Percentiles rank a stretch among this genome's conserved stretches.
phyloP scores from a whole-genome alignment of 805 yeast species.

The Metschnikowia gruessii region DNA sequence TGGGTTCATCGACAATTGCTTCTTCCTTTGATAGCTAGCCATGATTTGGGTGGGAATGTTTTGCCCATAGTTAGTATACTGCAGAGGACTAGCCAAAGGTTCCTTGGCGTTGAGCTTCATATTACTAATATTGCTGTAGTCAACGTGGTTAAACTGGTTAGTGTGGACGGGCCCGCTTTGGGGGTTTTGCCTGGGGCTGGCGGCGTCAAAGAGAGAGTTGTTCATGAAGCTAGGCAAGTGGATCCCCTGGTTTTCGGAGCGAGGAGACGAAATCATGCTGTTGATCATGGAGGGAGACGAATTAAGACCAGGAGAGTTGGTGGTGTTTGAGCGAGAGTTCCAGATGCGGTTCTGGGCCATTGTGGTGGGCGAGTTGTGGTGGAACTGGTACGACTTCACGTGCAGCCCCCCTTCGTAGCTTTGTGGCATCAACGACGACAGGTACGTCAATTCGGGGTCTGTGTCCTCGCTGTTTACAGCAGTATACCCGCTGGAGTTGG shows the following conservation, averaged over 20 bases:
- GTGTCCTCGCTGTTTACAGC: slow-evolving; percentile 16
- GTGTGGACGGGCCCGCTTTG: background rate
- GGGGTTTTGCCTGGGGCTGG: slow-evolving; percentile 5
- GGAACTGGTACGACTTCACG: slow-evolving; percentile 10
- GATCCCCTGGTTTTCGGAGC: slow-evolving; percentile 14
- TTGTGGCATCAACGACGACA: slow-evolving; percentile 7
- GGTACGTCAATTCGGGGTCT: slow-evolving; percentile 15
- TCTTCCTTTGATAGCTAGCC: slow-evolving; percentile 10
- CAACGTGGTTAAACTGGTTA: slow-evolving; percentile 9
- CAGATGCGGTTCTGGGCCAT: slow-evolving; percentile 8
- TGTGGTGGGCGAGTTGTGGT: slow-evolving; percentile 7
- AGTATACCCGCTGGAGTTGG: slow-evolving; percentile 17
- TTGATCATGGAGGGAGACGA: slow-evolving; percentile 8
- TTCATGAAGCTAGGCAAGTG: slow-evolving; percentile 21
- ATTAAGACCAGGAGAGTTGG: slow-evolving; percentile 6
- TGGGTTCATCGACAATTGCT: slow-evolving; percentile 23
- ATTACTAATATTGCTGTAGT: slow-evolving; percentile 10
- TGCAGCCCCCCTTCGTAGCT: slow-evolving; percentile 9
- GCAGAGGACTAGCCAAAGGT: slow-evolving; percentile 5
- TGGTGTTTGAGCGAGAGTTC: slow-evolving; percentile 8
- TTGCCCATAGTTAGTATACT: slow-evolving; percentile 8
- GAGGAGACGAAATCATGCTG: slow-evolving; percentile 9
- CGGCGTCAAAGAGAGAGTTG: slow-evolving; percentile 9
- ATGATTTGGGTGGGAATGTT: slow-evolving; percentile 6
- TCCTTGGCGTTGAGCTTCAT: slow-evolving; percentile 10